These are phyloP conservation scores for Russula virescens DNA, from an alignment of 768 basidiomycete genomes.

Conservation along the genomic window DNA sequence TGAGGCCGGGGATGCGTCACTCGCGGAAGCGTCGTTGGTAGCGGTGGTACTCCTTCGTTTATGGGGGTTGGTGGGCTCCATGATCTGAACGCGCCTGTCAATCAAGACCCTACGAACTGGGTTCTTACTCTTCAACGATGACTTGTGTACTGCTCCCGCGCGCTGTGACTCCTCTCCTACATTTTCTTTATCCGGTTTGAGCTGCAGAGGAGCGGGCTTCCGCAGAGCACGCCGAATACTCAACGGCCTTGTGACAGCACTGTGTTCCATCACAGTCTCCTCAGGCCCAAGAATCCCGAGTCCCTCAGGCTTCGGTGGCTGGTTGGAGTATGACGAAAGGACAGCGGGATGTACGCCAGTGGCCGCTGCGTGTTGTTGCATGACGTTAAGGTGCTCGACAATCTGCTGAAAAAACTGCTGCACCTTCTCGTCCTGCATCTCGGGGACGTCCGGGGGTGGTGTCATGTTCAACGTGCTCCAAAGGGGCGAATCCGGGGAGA, in stretches of 20 bases:
- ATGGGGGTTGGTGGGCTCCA: slow-evolving; percentile 38
- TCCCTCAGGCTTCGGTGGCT: slow-evolving; percentile 4
- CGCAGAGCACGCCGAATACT: slow-evolving; percentile 33
- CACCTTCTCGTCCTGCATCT: slow-evolving; percentile 67
- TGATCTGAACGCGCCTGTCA: slow-evolving; percentile 44
- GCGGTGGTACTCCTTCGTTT: slow-evolving; percentile 31
- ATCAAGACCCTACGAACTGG: slow-evolving; percentile 25
- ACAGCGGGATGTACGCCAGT: slow-evolving; percentile 2
- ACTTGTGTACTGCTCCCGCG: slow-evolving; percentile 29
- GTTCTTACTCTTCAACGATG: slow-evolving; percentile 38
- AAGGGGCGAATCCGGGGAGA: slow-evolving; percentile 33
- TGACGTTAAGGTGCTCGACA: slow-evolving; percentile 68
- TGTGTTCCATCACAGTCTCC: slow-evolving; percentile 14
- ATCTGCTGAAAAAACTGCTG: slow-evolving; percentile 85
- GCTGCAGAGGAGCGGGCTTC: slow-evolving; percentile 22
- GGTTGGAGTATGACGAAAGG: slow-evolving; percentile 3
- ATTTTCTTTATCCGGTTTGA: slow-evolving; percentile 57
- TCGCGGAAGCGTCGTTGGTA: slow-evolving; percentile 13
- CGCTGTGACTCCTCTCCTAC: slow-evolving; percentile 8
- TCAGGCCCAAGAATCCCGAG: slow-evolving; percentile 11
- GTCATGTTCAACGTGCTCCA: slow-evolving; percentile 30
- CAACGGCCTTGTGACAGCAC: slow-evolving; percentile 38
- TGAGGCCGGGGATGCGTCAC: slow-evolving; percentile 39
- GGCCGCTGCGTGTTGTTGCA: slow-evolving; percentile 49
- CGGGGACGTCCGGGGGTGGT: slow-evolving; percentile 54